Evolutionary conservation across 2,329 filamentous ascomycete species (phyloP), one percentile per base, ranked within the genome.

Genomic region (Beauveria caledonica): DNA sequence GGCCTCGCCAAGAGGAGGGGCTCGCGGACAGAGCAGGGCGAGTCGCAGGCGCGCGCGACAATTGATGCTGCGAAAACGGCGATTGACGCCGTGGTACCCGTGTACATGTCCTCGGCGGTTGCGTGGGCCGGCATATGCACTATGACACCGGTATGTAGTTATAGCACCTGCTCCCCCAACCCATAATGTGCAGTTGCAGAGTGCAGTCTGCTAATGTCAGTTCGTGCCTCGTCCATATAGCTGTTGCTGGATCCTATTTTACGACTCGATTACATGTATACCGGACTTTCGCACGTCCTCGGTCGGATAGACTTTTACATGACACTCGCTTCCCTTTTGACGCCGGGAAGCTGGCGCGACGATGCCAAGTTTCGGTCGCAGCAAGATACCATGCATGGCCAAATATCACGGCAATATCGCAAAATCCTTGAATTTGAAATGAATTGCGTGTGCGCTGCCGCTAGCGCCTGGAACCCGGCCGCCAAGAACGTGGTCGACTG

Each of bases 391-490:
- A 48, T 64, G 6, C 66, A 64, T 3, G 69, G 69, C 10, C 61
- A 60, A 9, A 60, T 74, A 10, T 23, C 69, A 1, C 63, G 63
- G 5, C 62, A 74, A 6, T 73, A 71, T 63, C 68, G 70, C 21
- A 66, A 64, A 15, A 66, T 74, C 5, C 67, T 75, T 27, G 73
- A 75, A 60, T 71, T 73, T 57, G 72, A 75, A 64, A 75, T 75
- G 73, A 74, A 74, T 57, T 72, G 70, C 64, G 70, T 75, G 10
- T 75, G 72, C 61, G 73, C 73, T 6, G 66, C 72, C 17, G 73
- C 72, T 3, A 72, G 71, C 61, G 67, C 69, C 11, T 74, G 72
- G 71, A 74, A 74, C 52, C 65, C 68, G 27, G 72, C 68, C 0
- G 72, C 71, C 3, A 71, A 70, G 58, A 73, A 74, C 45, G 70